Base-by-base conservation (phyloP, 495 filamentous ascomycete species). In the Cladorrhinum samala region DNA sequence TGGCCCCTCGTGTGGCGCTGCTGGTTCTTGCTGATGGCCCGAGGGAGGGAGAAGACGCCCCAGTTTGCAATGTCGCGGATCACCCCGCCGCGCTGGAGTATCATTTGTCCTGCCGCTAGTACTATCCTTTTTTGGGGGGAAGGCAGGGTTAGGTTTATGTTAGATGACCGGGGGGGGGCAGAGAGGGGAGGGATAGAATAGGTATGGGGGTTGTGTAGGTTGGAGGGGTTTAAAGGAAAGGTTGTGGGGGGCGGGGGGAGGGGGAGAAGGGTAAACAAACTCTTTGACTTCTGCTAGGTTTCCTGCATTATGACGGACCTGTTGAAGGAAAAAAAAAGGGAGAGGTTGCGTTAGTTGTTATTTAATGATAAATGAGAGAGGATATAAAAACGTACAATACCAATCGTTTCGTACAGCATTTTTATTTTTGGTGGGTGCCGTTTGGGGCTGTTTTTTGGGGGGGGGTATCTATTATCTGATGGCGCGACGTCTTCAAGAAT, bases 361-460 rank as follows among this genome's bases (percentile, higher is more conserved):
- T 55, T 19, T n/a, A 21, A 43, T 2, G 3, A 3, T 11, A 43
- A 11, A 14, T 23, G 21, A 24, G 19, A 25, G 37, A 14, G 14
- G 2, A 19, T 30, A 18, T 33, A 43, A 39, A 17, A 78, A 42
- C 86, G 65, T 77, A 97, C 93, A 69, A 96, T 84, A 56, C 89
- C 93, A 68, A 98, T 95, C 56, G 95, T 76, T 71, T 98, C 93
- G 77, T 98, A 98, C 74, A 98, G 78, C 93, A 98, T 98, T 56
- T 61, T 77, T 62, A 46, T 52, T 25, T 42, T 47, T 30, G 20
- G 40, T 25, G 23, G 44, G 49, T 21, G 37, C 17, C 8, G 24
- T 27, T 19, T 17, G 27, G 3, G 37, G 30, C 5, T 44, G 41
- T 39, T 52, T 41, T 55, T 45, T 40, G 46, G 44, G 17, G 40